Percentiles rank a stretch among this genome's conserved stretches.
phyloP scores from a whole-genome alignment of 1,284 basidiomycete genomes.

The Hypsizygus ulmarius region DNA sequence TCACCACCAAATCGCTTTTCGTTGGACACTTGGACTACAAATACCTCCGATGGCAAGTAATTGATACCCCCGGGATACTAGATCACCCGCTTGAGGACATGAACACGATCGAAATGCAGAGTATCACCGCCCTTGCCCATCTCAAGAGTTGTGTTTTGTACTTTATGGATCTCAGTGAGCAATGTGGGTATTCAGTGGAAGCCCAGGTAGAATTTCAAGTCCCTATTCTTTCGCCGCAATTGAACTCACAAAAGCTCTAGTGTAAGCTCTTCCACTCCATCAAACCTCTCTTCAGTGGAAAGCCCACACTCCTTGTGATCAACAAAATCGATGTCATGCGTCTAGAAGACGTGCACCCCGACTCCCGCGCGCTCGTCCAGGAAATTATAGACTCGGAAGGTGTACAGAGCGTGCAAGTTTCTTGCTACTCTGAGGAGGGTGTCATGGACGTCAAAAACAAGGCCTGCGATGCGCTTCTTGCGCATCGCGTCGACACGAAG shows the following conservation, averaged over 20 bases:
- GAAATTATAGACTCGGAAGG: constrained; percentile 78
- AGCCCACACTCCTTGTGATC: constrained; percentile 89
- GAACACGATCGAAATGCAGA: constrained; percentile 99
- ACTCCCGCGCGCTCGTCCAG: constrained; percentile 76
- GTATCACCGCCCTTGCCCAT: constrained; percentile 94
- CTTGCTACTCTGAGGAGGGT: constrained; percentile 92
- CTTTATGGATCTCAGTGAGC: constrained; percentile 96
- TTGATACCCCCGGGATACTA: constrained; percentile 91
- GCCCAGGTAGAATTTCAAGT: constrained; percentile 64
- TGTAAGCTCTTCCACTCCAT: constrained; percentile 98
- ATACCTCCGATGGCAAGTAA: constrained; percentile 97
- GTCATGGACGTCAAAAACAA: constrained; percentile 93
- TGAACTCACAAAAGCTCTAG: constrained; percentile 35
- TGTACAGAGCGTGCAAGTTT: constrained; percentile 78
- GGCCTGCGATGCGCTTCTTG: constrained; percentile 89
- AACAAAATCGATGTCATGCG: constrained; percentile 95
- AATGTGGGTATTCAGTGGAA: constrained; percentile 93
- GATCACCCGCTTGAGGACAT: constrained; percentile 96
- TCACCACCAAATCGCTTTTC: constrained; percentile 96
- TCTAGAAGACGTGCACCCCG: constrained; percentile 75
- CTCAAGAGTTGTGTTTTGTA: constrained; percentile 89
- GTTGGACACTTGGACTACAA: constrained; percentile 97
- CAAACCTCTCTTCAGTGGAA: constrained; percentile 91
- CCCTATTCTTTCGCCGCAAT: not conserved
- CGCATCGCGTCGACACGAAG: constrained; percentile 90